Evolutionary conservation across 2,329 filamentous ascomycete genomes (phyloP).

Genomic region (Colletotrichum sp.): DNA sequence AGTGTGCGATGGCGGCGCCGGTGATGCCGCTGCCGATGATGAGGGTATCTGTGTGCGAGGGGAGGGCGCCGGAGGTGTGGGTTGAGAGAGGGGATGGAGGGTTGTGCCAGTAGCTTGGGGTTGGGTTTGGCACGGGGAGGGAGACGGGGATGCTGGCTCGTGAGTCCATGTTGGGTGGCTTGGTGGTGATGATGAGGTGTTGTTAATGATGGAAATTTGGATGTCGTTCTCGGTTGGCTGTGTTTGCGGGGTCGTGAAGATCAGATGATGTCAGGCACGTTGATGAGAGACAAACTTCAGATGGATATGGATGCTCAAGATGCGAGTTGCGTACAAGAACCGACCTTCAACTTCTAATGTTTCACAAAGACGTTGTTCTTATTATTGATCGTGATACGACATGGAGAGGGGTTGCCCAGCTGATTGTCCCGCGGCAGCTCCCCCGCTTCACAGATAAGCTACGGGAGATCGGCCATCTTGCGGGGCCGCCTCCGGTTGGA

Average conservation of each 20-base stretch:
- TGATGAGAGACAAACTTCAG: background rate
- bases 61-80: slow-evolving; percentile 28
- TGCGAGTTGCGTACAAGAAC: background rate
- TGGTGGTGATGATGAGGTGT: background rate
- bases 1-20: slow-evolving; percentile 44
- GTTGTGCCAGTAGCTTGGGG: slow-evolving; percentile 50
- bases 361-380: background rate
- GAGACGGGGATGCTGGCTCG: slow-evolving; percentile 9
- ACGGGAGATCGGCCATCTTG: background rate
- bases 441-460: background rate
- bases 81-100: slow-evolving; percentile 41
- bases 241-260: background rate
- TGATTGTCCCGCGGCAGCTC: background rate
- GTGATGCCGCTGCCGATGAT: slow-evolving; percentile 64
- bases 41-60: slow-evolving; percentile 48
- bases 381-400: background rate
- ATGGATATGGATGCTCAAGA: background rate
- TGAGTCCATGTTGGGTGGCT: background rate
- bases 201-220: background rate
- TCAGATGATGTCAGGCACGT: background rate
- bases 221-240: background rate
- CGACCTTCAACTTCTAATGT: background rate
- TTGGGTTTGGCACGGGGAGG: slow-evolving; percentile 45
- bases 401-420: background rate
- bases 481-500: background rate